Conservation (phyloP, 2,329 filamentous ascomycete species). For the Pseudogymnoascus sp. region DNA sequence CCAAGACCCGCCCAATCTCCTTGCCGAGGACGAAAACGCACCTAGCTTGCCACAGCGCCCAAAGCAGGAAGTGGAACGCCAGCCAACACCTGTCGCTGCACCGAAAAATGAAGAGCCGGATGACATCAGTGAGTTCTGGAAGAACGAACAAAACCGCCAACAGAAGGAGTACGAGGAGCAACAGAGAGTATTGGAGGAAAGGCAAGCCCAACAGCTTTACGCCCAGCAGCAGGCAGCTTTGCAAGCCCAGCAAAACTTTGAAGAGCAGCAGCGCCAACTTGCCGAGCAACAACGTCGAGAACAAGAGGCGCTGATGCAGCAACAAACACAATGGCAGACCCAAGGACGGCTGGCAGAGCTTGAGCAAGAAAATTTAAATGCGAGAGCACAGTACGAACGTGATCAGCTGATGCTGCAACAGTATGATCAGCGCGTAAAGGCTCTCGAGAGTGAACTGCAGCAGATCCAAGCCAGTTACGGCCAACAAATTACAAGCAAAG, state of each 20-base stretch:
- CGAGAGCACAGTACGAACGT: constrained; percentile 90
- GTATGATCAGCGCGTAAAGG: constrained; percentile 91
- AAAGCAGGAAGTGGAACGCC: constrained; percentile 62
- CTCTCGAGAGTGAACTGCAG: constrained; percentile 75
- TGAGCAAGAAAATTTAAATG: constrained; percentile 89
- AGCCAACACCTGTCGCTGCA: constrained; percentile 63
- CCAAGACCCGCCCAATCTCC: constrained; percentile 82
- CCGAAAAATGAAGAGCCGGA: constrained; percentile 72
- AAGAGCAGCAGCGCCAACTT: constrained; percentile 82
- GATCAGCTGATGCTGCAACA: constrained; percentile 96
- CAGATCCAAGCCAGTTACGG: constrained; percentile 76
- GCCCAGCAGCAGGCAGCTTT: constrained; percentile 75
- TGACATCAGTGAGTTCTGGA: constrained; percentile 97
- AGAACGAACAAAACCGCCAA: constrained; percentile 79
- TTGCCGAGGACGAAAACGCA: constrained; percentile 74
- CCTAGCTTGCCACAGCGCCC: constrained; percentile 75
- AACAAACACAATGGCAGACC: constrained; percentile 88
- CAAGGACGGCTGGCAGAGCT: constrained; percentile 93
- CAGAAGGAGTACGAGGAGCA: constrained; percentile 94
- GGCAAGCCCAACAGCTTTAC: constrained; percentile 71
- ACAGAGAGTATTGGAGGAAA: constrained; percentile 77
- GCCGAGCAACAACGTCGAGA: constrained; percentile 84
- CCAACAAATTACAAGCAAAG: constrained; percentile 79
- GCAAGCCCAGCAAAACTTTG: constrained; percentile 88
- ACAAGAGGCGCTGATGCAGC: constrained; percentile 78